These are phyloP conservation scores for Musa balbisiana DNA, from an alignment of 202 grass and related monocot genomes.

Conservation along the genomic window DNA sequence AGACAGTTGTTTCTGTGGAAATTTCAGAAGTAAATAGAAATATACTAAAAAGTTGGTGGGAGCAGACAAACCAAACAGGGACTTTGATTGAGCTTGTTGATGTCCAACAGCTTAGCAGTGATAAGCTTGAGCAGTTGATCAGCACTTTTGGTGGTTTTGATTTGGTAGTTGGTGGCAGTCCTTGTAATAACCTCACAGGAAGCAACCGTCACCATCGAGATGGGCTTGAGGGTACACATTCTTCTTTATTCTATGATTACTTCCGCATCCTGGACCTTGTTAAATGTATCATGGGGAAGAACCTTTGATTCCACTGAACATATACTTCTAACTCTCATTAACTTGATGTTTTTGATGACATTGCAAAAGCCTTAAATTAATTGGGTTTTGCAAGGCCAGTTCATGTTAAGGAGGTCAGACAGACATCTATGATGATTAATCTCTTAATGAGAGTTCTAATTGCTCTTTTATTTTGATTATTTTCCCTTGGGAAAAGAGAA, in stretches of 20 bases:
- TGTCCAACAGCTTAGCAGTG: constrained; percentile 32
- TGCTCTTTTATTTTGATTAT: no score
- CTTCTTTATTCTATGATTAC: constrained; percentile 56
- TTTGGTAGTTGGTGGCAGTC: constrained; percentile 69
- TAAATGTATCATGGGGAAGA: constrained; percentile 34
- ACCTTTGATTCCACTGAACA: not conserved
- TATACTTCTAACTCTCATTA: not conserved
- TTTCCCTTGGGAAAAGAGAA: no score
- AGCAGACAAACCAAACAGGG: constrained; percentile 49
- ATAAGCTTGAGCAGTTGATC: constrained; percentile 29
- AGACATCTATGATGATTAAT: no score
- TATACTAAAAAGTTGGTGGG: constrained; percentile 64
- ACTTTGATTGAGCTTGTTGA: constrained; percentile 48
- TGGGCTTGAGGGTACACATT: constrained; percentile 59
- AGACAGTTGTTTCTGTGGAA: constrained; percentile 57
- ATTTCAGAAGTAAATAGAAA: constrained; percentile 53
- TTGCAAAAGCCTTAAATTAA: not conserved
- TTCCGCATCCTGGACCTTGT: constrained; percentile 52
- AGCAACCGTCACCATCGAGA: constrained; percentile 52
- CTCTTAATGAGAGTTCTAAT: no score
- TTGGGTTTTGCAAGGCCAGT: no score
- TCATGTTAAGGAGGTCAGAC: no score
- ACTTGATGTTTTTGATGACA: not conserved
- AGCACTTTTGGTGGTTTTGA: constrained; percentile 50
- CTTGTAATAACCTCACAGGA: constrained; percentile 69